phyloP scores from a whole-genome alignment of 139 green algal species.

The Picochlorum sp. region DNA sequence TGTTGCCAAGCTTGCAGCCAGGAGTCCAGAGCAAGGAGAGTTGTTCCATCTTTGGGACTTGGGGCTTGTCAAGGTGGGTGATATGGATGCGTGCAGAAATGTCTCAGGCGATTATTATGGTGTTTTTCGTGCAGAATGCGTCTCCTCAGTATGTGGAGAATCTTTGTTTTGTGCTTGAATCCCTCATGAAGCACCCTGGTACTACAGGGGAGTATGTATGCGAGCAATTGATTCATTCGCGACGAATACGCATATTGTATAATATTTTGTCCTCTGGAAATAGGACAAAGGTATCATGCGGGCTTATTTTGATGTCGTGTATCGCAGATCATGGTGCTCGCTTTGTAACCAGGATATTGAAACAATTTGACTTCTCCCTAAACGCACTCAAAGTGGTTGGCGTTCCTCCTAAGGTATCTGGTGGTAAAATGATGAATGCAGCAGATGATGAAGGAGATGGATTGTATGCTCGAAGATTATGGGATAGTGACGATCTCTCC shows the following conservation, averaged over 20 bases:
- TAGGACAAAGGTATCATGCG: slow-evolving; percentile 25
- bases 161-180: not conserved
- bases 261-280: slow-evolving; percentile 29
- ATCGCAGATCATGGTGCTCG: slow-evolving; percentile 15
- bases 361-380: slow-evolving; percentile 47
- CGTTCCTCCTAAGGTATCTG: slow-evolving; percentile 33
- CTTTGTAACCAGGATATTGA: slow-evolving; percentile 25
- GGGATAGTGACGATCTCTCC: slow-evolving; percentile 28
- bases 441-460: slow-evolving; percentile 11
- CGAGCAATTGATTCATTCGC: slow-evolving; percentile 2
- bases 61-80: slow-evolving; percentile 22
- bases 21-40: slow-evolving; percentile 9
- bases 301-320: slow-evolving; percentile 39
- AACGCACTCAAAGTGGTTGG: slow-evolving; percentile 2
- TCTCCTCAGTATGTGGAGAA: not conserved
- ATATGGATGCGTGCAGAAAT: too few species aligned
- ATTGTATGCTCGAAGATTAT: slow-evolving; percentile 8
- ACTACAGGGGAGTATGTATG: too few species aligned
- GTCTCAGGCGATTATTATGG: not conserved
- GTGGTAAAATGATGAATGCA: slow-evolving; percentile 17
- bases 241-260: slow-evolving; percentile 45
- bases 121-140: not conserved
- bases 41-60: slow-evolving; percentile 23
- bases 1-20: not conserved
- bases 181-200: too few species aligned